Percentiles rank a stretch among this genome's conserved stretches.
These are phyloP conservation scores for Turnera subulata DNA, from an alignment of 345 rosid genomes.

Conservation along the genomic window DNA sequence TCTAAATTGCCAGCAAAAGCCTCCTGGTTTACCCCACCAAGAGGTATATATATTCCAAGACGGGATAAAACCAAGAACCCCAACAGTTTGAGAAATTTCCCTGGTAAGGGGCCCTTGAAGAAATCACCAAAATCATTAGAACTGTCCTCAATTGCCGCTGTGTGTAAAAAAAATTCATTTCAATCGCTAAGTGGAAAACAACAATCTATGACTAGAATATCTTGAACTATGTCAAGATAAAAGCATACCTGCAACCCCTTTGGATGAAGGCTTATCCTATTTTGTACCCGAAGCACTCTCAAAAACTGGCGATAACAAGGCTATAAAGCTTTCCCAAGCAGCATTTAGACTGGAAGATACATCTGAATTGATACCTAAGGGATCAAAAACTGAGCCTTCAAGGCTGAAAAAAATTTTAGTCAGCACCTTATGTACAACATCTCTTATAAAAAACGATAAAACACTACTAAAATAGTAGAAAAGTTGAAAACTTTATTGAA, in stretches of 20 bases:
- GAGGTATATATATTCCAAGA: constrained; percentile 87
- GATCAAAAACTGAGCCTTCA: constrained; percentile 63
- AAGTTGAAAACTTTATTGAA: neutral
- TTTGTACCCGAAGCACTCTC: constrained; percentile 61
- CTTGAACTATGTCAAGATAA: constrained; percentile 14
- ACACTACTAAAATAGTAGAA: neutral
- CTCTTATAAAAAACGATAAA: constrained; percentile 12
- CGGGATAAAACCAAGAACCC: constrained; percentile 84
- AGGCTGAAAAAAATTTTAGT: constrained; percentile 43
- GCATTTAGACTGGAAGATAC: constrained; percentile 39
- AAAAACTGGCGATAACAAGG: constrained; percentile 47
- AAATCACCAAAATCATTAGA: constrained; percentile 97
- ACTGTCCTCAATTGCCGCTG: constrained; percentile 99
- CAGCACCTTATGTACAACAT: constrained; percentile 14
- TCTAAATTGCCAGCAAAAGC: constrained; percentile 92
- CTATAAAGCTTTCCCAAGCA: constrained; percentile 53
- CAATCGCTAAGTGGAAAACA: constrained; percentile 15
- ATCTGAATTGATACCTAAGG: constrained; percentile 66
- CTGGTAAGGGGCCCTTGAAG: constrained; percentile 90
- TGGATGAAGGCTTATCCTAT: constrained; percentile 57
- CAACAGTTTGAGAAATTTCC: constrained; percentile 84
- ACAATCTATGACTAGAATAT: neutral
- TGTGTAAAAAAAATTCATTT: constrained; percentile 23
- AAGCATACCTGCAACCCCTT: constrained; percentile 78
- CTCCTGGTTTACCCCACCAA: constrained; percentile 93